Conservation (phyloP, 305 asterid species). For the Fraxinus angustifolia region DNA sequence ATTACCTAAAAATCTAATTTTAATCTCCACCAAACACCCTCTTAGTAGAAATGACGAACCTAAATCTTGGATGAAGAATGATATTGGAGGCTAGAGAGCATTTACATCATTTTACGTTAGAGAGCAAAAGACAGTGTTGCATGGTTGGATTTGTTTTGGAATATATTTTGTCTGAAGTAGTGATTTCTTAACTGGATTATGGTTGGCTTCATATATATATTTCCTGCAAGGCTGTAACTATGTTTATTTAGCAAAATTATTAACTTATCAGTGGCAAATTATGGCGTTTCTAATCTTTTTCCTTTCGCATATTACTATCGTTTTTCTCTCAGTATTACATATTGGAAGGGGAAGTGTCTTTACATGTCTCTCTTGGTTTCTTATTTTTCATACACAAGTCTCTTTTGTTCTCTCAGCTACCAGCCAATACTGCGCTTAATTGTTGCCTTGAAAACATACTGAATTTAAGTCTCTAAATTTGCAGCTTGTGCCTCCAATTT, state of each 20-base stretch:
- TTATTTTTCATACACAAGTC: neutral
- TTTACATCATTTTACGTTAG: neutral
- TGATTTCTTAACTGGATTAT: neutral
- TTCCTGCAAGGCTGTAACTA: neutral
- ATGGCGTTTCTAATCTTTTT: too few species aligned
- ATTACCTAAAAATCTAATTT: too few species aligned
- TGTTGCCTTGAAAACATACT: neutral
- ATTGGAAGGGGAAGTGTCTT: neutral
- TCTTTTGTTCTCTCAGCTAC: neutral
- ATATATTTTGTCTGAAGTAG: neutral
- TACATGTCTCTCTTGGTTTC: neutral
- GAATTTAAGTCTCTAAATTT: slow-evolving; percentile 4
- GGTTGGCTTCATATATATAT: neutral
- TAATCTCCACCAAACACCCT: too few species aligned
- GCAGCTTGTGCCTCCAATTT: slow-evolving; percentile 91
- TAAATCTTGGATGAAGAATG: neutral
- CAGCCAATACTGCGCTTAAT: neutral
- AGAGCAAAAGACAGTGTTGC: neutral
- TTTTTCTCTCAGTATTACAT: too few species aligned
- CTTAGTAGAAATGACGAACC: neutral
- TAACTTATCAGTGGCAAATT: too few species aligned
- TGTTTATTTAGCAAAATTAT: neutral
- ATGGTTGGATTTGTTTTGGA: neutral
- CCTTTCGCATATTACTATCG: neutral
- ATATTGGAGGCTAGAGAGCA: too few species aligned